These are phyloP conservation scores for Aegle marmelos DNA, from an alignment of 345 rosid genomes.

Conservation along the genomic window DNA sequence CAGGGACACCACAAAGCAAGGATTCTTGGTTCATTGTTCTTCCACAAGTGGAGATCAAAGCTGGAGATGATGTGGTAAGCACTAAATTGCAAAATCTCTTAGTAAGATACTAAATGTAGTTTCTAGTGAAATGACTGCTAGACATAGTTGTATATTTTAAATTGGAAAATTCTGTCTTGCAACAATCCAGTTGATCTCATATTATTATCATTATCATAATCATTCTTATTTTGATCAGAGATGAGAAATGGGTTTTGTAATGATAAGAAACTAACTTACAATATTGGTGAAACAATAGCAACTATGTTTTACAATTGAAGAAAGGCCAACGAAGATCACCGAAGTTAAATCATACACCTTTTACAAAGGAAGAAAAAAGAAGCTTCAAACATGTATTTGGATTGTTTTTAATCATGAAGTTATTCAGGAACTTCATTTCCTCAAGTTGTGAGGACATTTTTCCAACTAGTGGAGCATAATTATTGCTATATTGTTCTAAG, in stretches of 20 bases:
- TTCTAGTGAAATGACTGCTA: background rate
- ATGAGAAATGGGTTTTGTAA: background rate
- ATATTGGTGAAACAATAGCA: background rate
- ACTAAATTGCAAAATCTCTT: background rate
- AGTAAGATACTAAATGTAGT: background rate
- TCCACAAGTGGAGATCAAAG: conserved; percentile 92
- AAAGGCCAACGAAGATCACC: background rate
- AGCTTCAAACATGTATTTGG: background rate
- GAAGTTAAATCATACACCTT: background rate
- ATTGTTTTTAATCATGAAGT: background rate
- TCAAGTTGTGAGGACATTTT: background rate
- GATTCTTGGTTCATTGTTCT: conserved; percentile 81
- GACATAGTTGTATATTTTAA: background rate
- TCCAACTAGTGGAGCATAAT: background rate
- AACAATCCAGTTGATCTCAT: background rate
- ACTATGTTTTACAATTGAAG: background rate
- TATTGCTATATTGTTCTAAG: background rate
- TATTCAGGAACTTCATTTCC: background rate
- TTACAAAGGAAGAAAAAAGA: background rate
- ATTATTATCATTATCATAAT: background rate
- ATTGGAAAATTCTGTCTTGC: background rate
- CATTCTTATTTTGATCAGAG: background rate
- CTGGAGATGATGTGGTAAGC: conserved; percentile 92
- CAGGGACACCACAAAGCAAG: conserved; percentile 61
- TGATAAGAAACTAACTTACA: background rate